Conservation (phyloP, 805 yeast genomes). For the Lachancea thermotolerans region DNA sequence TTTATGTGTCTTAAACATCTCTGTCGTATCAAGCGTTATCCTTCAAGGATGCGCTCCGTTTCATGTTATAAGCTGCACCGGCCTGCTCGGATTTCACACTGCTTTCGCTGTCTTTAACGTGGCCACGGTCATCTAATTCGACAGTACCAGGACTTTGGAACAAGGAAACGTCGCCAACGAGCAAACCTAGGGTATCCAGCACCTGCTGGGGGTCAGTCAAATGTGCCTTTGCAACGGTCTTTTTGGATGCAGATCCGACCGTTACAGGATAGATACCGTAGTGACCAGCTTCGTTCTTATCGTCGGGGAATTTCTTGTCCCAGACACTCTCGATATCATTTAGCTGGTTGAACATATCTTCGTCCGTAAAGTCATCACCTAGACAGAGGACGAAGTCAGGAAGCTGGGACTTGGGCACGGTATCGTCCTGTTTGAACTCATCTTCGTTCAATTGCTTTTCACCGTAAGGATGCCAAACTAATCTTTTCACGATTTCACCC, state of each 20-base stretch:
- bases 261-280: constrained; percentile 78
- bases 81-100: constrained; percentile 34
- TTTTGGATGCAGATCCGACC: constrained; percentile 86
- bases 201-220: constrained; percentile 79
- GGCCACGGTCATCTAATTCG: constrained; percentile 72
- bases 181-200: constrained; percentile 70
- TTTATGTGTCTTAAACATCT: no score
- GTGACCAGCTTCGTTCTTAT: constrained; percentile 41
- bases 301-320: constrained; percentile 31
- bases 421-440: constrained; percentile 27
- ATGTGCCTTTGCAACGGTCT: constrained; percentile 80
- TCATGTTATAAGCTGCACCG: constrained; percentile 25
- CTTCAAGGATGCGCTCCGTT: constrained; percentile 20
- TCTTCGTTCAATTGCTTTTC: constrained; percentile 38
- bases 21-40: not conserved
- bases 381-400: constrained; percentile 85
- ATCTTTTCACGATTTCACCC: constrained; percentile 87
- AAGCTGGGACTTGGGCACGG: constrained; percentile 37
- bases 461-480: constrained; percentile 62
- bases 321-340: constrained; percentile 49
- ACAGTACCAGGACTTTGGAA: constrained; percentile 76
- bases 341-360: constrained; percentile 88
- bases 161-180: constrained; percentile 71
- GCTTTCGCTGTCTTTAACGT: constrained; percentile 40
- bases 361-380: constrained; percentile 97